These are phyloP conservation scores for Rubia yunnanensis DNA, from an alignment of 257 asterid genomes.

Conservation along the genomic window DNA sequence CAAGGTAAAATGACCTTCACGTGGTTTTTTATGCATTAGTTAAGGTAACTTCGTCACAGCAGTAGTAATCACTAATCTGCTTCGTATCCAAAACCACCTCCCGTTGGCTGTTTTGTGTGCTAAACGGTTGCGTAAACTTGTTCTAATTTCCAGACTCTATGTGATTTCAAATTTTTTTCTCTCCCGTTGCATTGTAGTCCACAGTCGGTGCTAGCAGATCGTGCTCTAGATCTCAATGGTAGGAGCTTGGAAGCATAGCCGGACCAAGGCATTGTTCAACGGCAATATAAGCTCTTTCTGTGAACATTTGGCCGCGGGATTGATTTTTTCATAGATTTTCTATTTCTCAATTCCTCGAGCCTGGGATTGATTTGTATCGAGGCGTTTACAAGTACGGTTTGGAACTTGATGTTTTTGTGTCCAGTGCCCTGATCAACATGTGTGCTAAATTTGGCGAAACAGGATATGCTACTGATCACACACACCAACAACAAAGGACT, in stretches of 20 bases:
- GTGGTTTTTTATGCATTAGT: too few species aligned
- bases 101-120: background rate
- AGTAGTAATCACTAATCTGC: too few species aligned
- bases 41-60: too few species aligned
- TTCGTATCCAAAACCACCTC: background rate
- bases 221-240: too few species aligned
- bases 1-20: too few species aligned
- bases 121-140: background rate
- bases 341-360: too few species aligned
- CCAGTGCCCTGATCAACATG: slow-evolving; percentile 24
- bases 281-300: background rate
- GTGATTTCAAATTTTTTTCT: background rate
- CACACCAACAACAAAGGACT: too few species aligned
- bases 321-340: too few species aligned
- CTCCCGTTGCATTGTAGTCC: background rate
- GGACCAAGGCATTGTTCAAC: background rate
- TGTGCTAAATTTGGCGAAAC: background rate
- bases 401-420: slow-evolving; percentile 54
- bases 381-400: slow-evolving; percentile 66
- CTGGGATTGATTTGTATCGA: too few species aligned
- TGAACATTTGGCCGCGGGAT: too few species aligned
- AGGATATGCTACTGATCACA: background rate
- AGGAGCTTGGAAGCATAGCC: too few species aligned
- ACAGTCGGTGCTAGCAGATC: too few species aligned
- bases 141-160: background rate